Evolutionary conservation across 2,329 filamentous ascomycete species (phyloP), one percentile per base, ranked within the genome.

Genomic region (Aureobasidium sp.): DNA sequence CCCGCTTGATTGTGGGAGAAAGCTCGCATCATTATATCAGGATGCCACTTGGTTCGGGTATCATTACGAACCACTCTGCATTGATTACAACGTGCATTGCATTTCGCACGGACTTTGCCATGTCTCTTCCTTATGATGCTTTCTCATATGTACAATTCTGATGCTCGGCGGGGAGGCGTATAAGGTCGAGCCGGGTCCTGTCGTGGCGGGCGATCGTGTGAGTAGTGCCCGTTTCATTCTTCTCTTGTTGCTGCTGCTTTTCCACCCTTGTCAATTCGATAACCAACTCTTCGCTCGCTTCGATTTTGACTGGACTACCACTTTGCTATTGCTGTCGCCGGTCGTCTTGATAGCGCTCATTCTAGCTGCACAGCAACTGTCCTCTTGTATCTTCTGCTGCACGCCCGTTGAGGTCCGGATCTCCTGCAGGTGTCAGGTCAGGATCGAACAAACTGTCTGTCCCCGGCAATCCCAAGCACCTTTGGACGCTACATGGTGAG

Each of bases 111-210:
- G 59, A 53, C 58, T 42, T 36, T 47, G 53, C 57, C 29, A 61
- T 53, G 47, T 61, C 48, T 61, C 47, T 45, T 48, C 41, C 49
- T 61, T 42, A 61, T 48, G 25, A 59, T 50, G 34, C 44, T 42
- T 36, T 47, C 41, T 42, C 57, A 59, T 39, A 41, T 59, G 57
- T 59, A 59, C 57, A 39, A 47, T 45, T 61, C 59, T 61, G 59
- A 49, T 61, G 16, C 50, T 53, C 59, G 59, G 48, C 27, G 30
- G 59, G 59, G 59, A 45, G 49, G 59, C 47, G 59, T 61, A 61
- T 61, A 55, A 61, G 59, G 59, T 61, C 59, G 27, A 61, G 59
- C 59, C 59, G 59, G 59, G 14, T 61, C 59, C 59, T 61, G 49
- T 61, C 48, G 59, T 55, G 50, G 59, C 59, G 49, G 59, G 42